A percentile compares a stretch with the other conserved stretches of the same genome.
phyloP scores from a whole-genome alignment of 1,284 basidiomycete species.

The Volvariella surrecta region DNA sequence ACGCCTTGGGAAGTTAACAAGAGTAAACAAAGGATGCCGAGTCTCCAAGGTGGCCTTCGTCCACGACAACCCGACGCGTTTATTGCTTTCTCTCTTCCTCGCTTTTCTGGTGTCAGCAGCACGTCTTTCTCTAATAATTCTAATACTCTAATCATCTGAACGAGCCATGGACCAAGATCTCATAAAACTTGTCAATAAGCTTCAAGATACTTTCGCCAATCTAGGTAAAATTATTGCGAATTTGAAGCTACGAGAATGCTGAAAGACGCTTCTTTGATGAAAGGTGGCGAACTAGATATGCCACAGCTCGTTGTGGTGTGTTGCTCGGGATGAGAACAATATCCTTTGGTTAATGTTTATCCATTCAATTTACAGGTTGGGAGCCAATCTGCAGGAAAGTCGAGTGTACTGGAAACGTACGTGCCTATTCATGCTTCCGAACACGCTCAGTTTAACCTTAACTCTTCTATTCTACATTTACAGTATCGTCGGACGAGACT shows the following conservation, averaged over 20 bases:
- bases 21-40: conserved; percentile 2
- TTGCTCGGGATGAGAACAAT: conserved; percentile 11
- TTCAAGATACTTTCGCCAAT: conserved; percentile 85
- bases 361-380: conserved; percentile 49
- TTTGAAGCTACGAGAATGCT: background rate
- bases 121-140: conserved; percentile 13
- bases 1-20: background rate
- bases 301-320: conserved; percentile 75
- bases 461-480: conserved; percentile 6
- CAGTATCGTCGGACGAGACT: conserved; percentile 93
- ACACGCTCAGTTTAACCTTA: conserved; percentile 5
- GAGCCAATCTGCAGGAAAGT: conserved; percentile 81
- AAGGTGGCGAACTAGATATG: conserved; percentile 83
- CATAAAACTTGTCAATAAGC: conserved; percentile 92
- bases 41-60: too few relatives aligned
- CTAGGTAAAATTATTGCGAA: conserved; percentile 38
- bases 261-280: conserved; percentile 2
- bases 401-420: conserved; percentile 80
- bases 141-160: conserved; percentile 5
- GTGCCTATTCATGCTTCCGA: conserved; percentile 18
- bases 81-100: conserved; percentile 1
- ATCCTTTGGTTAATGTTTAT: conserved; percentile 5
- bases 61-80: conserved; percentile 1
- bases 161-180: conserved; percentile 84
- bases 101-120: background rate